phyloP scores from a whole-genome alignment of 352 stramenopile genomes.

The Phytophthora litchii region DNA sequence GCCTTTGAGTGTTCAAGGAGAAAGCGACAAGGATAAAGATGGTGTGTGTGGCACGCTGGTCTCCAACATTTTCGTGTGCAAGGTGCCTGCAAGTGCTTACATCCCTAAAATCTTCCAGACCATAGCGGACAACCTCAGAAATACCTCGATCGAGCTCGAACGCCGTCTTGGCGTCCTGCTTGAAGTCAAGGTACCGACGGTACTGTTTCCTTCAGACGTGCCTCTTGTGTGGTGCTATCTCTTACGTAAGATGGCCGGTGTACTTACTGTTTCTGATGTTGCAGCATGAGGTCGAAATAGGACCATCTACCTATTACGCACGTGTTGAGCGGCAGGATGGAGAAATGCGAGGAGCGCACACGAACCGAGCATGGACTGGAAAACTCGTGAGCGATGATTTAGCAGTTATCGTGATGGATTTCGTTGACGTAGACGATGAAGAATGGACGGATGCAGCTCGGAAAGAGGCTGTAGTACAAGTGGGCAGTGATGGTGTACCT shows the following conservation, averaged over 20 bases:
- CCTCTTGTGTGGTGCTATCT: neutral
- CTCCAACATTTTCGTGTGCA: slow-evolving; percentile 64
- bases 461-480: slow-evolving; percentile 15
- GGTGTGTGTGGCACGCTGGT: slow-evolving; percentile 43
- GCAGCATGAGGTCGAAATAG: slow-evolving; percentile 41
- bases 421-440: slow-evolving; percentile 54
- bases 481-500: slow-evolving; percentile 24
- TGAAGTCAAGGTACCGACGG: slow-evolving; percentile 43
- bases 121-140: slow-evolving; percentile 39
- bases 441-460: slow-evolving; percentile 23
- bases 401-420: slow-evolving; percentile 48
- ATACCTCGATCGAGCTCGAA: slow-evolving; percentile 42
- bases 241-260: neutral
- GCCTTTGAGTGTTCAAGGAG: slow-evolving; percentile 14
- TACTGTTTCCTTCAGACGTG: slow-evolving; percentile 23
- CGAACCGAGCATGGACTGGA: slow-evolving; percentile 43
- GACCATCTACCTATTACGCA: slow-evolving; percentile 39
- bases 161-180: slow-evolving; percentile 44
- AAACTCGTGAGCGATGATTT: slow-evolving; percentile 47
- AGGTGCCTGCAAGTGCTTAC: slow-evolving; percentile 41
- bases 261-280: slow-evolving; percentile 10
- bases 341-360: slow-evolving; percentile 41
- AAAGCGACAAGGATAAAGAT: slow-evolving; percentile 14
- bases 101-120: slow-evolving; percentile 46
- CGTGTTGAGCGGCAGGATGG: slow-evolving; percentile 46